Evolutionary conservation across 805 yeast genomes (phyloP).

Genomic region (Sugiyamaella floridensis): DNA sequence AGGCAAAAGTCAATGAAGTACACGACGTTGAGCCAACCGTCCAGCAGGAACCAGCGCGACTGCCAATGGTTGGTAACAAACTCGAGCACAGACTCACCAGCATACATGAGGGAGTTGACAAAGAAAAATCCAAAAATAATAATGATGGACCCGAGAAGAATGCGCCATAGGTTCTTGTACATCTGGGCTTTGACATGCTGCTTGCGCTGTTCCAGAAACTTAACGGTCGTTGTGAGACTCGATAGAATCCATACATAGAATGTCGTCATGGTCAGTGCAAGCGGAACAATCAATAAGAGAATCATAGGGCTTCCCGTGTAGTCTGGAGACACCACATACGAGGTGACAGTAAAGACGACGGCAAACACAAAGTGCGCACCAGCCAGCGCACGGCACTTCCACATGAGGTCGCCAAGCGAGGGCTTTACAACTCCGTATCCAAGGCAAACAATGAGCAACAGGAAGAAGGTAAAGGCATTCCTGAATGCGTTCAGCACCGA

Average conservation of each 20-base stretch:
- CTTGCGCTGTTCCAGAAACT: slow-evolving; percentile 69
- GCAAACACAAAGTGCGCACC: slow-evolving; percentile 50
- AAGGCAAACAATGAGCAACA: slow-evolving; percentile 73
- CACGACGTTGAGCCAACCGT: slow-evolving; percentile 91
- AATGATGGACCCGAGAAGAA: slow-evolving; percentile 66
- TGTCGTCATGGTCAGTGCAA: slow-evolving; percentile 56
- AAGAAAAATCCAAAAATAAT: slow-evolving; percentile 65
- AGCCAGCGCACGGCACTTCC: slow-evolving; percentile 56
- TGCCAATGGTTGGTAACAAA: slow-evolving; percentile 88
- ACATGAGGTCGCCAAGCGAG: slow-evolving; percentile 73
- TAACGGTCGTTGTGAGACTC: slow-evolving; percentile 68
- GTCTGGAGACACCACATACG: neutral
- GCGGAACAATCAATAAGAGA: slow-evolving; percentile 45
- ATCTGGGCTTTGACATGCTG: slow-evolving; percentile 85
- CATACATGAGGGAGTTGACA: slow-evolving; percentile 58
- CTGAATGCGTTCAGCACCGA: slow-evolving; percentile 75
- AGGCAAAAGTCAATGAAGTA: slow-evolving; percentile 79
- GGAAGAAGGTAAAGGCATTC: slow-evolving; percentile 80
- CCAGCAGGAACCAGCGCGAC: slow-evolving; percentile 76
- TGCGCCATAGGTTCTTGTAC: slow-evolving; percentile 71
- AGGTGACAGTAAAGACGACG: slow-evolving; percentile 40
- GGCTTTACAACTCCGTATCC: slow-evolving; percentile 96
- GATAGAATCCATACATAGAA: slow-evolving; percentile 72
- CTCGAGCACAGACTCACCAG: slow-evolving; percentile 68
- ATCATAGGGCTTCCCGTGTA: neutral